A percentile compares a stretch with the other conserved stretches of the same genome.
These are phyloP conservation scores for Psilocybe cyanescens DNA, from an alignment of 768 basidiomycete species.

Conservation along the genomic window DNA sequence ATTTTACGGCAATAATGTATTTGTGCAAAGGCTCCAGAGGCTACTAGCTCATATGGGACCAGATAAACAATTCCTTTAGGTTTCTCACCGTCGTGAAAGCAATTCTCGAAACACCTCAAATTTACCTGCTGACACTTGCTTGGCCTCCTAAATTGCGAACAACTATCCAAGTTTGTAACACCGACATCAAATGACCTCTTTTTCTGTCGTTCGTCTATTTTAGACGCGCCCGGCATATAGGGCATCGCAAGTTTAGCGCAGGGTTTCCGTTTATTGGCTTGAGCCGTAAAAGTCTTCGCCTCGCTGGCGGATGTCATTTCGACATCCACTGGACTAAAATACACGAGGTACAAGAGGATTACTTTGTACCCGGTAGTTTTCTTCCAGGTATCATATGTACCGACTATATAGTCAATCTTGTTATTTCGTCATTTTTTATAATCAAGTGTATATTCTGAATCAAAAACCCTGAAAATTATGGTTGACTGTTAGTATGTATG, in stretches of 20 bases:
- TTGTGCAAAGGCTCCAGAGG: background rate
- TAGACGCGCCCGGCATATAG: conserved; percentile 1
- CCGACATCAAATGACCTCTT: conserved; percentile 12
- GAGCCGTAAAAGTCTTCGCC: background rate
- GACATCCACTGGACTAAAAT: no score
- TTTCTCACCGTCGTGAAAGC: conserved; percentile 6
- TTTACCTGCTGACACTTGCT: conserved; percentile 7
- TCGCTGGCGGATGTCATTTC: background rate
- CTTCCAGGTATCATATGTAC: background rate
- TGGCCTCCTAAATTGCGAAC: conserved; percentile 13
- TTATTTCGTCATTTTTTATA: no score
- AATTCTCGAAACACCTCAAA: background rate
- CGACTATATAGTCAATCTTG: no score
- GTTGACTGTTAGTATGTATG: background rate
- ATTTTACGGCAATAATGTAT: no score
- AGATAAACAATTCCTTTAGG: background rate
- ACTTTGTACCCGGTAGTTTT: background rate
- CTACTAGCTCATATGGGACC: background rate
- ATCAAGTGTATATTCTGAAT: no score
- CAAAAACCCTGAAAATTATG: no score
- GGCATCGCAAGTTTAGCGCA: background rate
- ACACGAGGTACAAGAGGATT: no score
- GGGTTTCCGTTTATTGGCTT: background rate
- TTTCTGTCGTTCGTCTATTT: conserved; percentile 7
- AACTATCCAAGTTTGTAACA: background rate